These are phyloP conservation scores for Rhynchospora pubera DNA, from an alignment of 176 grass and related monocot genomes.

Conservation along the genomic window DNA sequence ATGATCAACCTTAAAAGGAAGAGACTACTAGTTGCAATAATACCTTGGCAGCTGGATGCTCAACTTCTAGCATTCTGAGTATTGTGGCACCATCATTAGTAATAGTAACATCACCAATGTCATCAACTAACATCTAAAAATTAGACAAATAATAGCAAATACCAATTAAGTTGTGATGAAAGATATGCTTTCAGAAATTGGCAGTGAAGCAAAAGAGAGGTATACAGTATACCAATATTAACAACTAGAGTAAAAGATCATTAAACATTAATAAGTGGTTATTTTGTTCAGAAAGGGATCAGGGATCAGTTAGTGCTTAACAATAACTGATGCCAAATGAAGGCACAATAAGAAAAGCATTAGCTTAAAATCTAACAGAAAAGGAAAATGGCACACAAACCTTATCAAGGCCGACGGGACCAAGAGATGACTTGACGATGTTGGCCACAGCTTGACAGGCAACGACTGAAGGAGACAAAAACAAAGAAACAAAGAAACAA, in stretches of 20 bases:
- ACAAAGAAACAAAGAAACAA: neutral
- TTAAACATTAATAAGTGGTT: neutral
- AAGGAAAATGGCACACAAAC: constrained; percentile 14
- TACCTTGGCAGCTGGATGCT: constrained; percentile 91
- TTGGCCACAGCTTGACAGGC: constrained; percentile 86
- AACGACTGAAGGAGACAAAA: constrained; percentile 42
- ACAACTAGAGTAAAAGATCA: neutral
- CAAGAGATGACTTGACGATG: constrained; percentile 86
- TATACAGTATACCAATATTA: neutral
- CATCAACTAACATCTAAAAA: constrained; percentile 77
- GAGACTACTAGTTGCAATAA: neutral
- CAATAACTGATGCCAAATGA: neutral
- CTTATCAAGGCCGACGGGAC: constrained; percentile 91
- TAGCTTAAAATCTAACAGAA: neutral
- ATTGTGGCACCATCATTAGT: constrained; percentile 97
- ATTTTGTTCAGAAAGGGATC: neutral
- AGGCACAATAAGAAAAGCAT: neutral
- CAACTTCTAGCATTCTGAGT: constrained; percentile 91
- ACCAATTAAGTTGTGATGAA: neutral
- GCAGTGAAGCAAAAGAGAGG: neutral
- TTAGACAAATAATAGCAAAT: neutral
- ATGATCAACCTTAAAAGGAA: neutral
- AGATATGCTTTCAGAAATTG: neutral
- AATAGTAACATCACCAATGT: constrained; percentile 93
- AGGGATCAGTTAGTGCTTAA: neutral